phyloP scores from a whole-genome alignment of 1,284 basidiomycete species.

The Austroboletus niveus region DNA sequence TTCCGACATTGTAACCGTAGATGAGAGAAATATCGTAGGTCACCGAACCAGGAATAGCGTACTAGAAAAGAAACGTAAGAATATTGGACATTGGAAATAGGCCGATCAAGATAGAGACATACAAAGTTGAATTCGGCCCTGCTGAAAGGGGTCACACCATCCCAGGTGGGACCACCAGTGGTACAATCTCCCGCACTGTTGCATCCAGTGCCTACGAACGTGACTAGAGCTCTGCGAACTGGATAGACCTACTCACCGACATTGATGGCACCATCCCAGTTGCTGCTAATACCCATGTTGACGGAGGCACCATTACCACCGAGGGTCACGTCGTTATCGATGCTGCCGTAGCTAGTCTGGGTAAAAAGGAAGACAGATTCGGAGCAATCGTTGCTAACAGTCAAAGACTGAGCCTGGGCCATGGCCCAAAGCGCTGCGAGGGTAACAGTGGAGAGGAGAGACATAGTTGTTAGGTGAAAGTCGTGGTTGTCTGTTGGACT shows the following conservation, averaged over 20 bases:
- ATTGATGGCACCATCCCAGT: slow-evolving; percentile 26
- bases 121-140: slow-evolving; percentile 25
- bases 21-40: slow-evolving; percentile 38
- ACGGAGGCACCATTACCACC: slow-evolving; percentile 2
- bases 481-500: no score
- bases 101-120: neutral
- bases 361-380: slow-evolving; percentile 24
- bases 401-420: slow-evolving; percentile 1
- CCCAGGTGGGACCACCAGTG: slow-evolving; percentile 26
- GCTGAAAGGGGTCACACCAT: slow-evolving; percentile 24
- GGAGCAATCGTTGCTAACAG: slow-evolving; percentile 7
- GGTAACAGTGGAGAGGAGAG: neutral
- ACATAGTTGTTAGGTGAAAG: neutral
- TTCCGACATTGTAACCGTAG: slow-evolving; percentile 38
- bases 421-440: neutral
- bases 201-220: slow-evolving; percentile 22
- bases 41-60: slow-evolving; percentile 25
- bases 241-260: slow-evolving; percentile 13
- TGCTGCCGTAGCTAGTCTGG: slow-evolving; percentile 15
- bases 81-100: neutral
- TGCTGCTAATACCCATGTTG: slow-evolving; percentile 20
- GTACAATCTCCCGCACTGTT: slow-evolving; percentile 15
- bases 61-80: slow-evolving; percentile 1
- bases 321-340: slow-evolving; percentile 15
- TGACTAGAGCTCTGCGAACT: neutral